Evolutionary conservation across 495 filamentous ascomycete species (phyloP).

Genomic region (Tuber magnatum): DNA sequence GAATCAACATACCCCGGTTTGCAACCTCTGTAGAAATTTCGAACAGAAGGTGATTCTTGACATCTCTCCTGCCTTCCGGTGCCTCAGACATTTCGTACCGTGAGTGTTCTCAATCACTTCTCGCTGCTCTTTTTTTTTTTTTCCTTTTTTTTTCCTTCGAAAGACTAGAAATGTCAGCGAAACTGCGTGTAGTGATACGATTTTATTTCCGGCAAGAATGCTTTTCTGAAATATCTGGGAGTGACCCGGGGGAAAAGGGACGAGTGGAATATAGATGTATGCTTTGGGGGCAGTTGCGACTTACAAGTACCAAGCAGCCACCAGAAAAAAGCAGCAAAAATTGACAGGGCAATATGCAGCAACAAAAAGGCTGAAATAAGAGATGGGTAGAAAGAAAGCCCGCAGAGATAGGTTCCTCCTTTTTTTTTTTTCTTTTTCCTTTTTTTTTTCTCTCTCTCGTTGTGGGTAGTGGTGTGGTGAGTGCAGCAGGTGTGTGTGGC

Average conservation of each 20-base stretch:
- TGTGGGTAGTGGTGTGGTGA: background rate
- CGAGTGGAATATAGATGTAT: slow-evolving; percentile 30
- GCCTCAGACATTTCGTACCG: slow-evolving; percentile 42
- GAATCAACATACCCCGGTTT: slow-evolving; percentile 64
- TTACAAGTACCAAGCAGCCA: slow-evolving; percentile 34
- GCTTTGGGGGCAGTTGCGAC: slow-evolving; percentile 28
- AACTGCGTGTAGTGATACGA: slow-evolving; percentile 23
- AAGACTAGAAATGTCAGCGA: slow-evolving; percentile 33
- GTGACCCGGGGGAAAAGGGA: slow-evolving; percentile 27
- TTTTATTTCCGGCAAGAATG: slow-evolving; percentile 16
- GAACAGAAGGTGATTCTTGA: slow-evolving; percentile 77
- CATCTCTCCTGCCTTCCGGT: slow-evolving; percentile 50
- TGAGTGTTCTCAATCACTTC: slow-evolving; percentile 33
- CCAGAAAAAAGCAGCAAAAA: slow-evolving; percentile 30
- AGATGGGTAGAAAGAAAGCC: slow-evolving; percentile 15
- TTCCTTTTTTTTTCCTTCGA: background rate
- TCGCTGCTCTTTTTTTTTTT: slow-evolving; percentile 26
- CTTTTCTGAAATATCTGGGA: slow-evolving; percentile 2
- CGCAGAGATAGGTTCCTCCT: slow-evolving; percentile 3
- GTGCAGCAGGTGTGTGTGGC: background rate
- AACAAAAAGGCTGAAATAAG: slow-evolving; percentile 37
- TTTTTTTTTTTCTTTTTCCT: slow-evolving; percentile 1
- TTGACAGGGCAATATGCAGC: slow-evolving; percentile 32
- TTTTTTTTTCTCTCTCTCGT: slow-evolving; percentile 3
- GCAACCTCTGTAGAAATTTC: slow-evolving; percentile 95